phyloP scores from a whole-genome alignment of 2,329 filamentous ascomycete genomes.

The Zelopaecilomyces penicillatus region DNA sequence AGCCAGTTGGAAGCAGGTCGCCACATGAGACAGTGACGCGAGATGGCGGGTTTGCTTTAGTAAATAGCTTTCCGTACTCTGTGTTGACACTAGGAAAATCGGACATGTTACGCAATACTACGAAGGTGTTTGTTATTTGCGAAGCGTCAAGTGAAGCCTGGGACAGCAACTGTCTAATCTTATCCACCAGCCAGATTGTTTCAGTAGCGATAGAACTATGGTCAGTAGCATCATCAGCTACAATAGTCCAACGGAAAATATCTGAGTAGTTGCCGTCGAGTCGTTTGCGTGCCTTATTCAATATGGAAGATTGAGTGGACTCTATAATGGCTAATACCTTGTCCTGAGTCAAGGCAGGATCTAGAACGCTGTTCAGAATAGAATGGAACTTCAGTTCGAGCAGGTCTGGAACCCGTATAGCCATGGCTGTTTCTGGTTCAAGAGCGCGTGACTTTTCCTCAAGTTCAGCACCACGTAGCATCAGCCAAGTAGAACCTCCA shows the following conservation, averaged over 20 bases:
- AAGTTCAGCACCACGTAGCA: constrained; percentile 49
- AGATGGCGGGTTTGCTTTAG: constrained; percentile 71
- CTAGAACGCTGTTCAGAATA: constrained; percentile 23
- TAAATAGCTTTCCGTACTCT: constrained; percentile 68
- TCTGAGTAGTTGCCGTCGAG: constrained; percentile 8
- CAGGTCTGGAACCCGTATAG: constrained; percentile 51
- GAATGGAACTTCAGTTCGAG: constrained; percentile 55
- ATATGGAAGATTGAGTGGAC: not conserved
- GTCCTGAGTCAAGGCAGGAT: not conserved
- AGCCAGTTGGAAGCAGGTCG: constrained; percentile 48
- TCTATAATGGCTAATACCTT: not conserved
- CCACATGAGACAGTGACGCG: constrained; percentile 78
- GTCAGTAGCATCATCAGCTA: constrained; percentile 16
- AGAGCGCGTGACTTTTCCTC: constrained; percentile 28
- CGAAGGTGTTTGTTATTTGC: constrained; percentile 46
- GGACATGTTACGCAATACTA: constrained; percentile 71
- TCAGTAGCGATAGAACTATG: constrained; percentile 35
- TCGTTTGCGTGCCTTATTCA: not conserved
- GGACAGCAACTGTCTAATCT: constrained; percentile 34
- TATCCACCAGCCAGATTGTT: constrained; percentile 37
- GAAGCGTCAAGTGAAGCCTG: constrained; percentile 19
- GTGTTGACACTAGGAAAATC: constrained; percentile 70
- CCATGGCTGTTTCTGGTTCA: constrained; percentile 10
- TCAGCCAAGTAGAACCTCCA: constrained; percentile 69
- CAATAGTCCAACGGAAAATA: constrained; percentile 31